Evolutionary conservation across 345 rosid genomes (phyloP), one percentile per base, ranked within the genome.

Genomic region (Brassica nigra): DNA sequence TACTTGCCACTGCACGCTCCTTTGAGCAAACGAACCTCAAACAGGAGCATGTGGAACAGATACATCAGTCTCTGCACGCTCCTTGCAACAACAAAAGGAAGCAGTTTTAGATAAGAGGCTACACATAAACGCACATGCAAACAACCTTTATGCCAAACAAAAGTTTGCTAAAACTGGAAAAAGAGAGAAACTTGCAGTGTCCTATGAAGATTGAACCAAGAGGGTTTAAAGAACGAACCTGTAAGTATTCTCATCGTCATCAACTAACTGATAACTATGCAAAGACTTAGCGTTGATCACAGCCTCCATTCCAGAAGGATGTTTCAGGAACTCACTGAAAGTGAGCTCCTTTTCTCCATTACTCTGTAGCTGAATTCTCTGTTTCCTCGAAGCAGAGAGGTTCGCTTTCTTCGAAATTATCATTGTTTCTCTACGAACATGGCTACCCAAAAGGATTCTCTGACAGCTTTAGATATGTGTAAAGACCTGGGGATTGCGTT

Each of bases 21-120:
- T 37, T 37, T 37, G 44, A 37, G 44, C 44, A 37, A 37, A 37
- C 11, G 11, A 37, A 37, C 11, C 97, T 86, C 84, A 85, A 68
- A 72, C 67, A 34, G 88, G 86, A 74, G 99, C 95, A 85, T 93
- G 97, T 30, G 88, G 61, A 76, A 93, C 91, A 0, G 88, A 86
- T 29, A 88, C 28, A 80, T 93, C 99, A 76, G 83, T 86, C 85
- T 90, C 97, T 52, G 98, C 98, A 30, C 98, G 91, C 71, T 90
- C 82, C 87, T 97, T 90, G 80, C 79, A 81, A 55, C 59, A 58
- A 34, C 44, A 6, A 47, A 59, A 83, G 5, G 33, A 72, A 66
- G 8, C 29, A 78, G 18, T 68, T 66, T 72, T 37, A 93, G 89
- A 57, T 93, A 23, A 23, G 27, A 23, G 27, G 27, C 27, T 23